Base-by-base conservation (phyloP, 805 yeast genomes). In the Saccharomycopsis sp. region DNA sequence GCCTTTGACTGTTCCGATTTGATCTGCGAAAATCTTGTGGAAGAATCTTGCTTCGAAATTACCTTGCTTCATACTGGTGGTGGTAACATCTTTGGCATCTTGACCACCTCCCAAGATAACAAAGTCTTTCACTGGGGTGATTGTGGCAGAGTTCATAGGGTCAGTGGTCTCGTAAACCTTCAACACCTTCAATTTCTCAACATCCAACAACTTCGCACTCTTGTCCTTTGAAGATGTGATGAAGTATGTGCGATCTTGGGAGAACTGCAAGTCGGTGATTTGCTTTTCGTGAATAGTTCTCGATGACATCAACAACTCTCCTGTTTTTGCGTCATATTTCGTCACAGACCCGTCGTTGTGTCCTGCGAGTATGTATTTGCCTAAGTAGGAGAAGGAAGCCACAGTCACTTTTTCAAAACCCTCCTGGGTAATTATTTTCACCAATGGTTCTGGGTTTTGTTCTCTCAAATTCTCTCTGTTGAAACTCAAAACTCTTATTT, bases 101-200 rank as follows among this genome's bases (percentile, higher is more conserved):
- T 94, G 98, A 84, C 99, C 99, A 76, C 99, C 99, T 56, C 98
- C 99, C 62, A 94, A 79, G 53, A 94, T 85, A 62, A 94, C 87
- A 70, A 85, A 92, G 69, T 94, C 92, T 75, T 94, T 94, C 58
- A 84, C 78, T 24, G 98, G 95, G 15, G 99, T 91, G 65, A 94
- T 87, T 64, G 96, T 86, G 18, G 98, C 98, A 41, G 96, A 82
- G 78, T 94, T 94, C 79, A 94, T 80, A 59, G 98, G 97, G 55
- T 96, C 91, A 70, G 91, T 97, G 3, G 97, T 85, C 65, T 79
- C 81, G 73, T 79, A 94, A 20, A 81, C 83, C 74, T 91, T 91
- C 71, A 88, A 72, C 55, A 84, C 69, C 63, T 83, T 79, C 61
- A 94, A 77, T 53, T 84, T 79, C 63, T 89, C 95, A 53, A 87